Evolutionary conservation across 768 basidiomycete genomes (phyloP).

Genomic region (Tulasnella sp.): DNA sequence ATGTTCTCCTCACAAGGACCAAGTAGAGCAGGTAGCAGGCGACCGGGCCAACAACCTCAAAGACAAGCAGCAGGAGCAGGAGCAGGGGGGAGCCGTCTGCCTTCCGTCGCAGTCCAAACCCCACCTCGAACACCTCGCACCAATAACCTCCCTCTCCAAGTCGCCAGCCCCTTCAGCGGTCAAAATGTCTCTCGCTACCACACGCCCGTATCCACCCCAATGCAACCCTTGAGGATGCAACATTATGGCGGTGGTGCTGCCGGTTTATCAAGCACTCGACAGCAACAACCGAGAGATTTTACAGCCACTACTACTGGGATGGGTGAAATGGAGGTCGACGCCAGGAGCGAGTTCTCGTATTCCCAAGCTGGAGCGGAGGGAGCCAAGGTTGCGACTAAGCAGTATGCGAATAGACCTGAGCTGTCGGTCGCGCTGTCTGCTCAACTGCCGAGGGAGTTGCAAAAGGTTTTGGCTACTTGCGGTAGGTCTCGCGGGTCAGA

Average conservation of each 20-base stretch:
- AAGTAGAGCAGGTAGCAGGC: background rate
- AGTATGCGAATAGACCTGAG: constrained; percentile 17
- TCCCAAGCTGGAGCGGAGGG: background rate
- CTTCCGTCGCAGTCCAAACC: background rate
- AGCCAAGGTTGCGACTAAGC: background rate
- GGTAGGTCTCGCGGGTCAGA: background rate
- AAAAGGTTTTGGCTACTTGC: background rate
- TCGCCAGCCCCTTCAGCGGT: constrained; percentile 6
- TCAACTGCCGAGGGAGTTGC: constrained; percentile 15
- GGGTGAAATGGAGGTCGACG: constrained; percentile 1
- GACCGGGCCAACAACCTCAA: background rate
- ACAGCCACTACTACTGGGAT: background rate
- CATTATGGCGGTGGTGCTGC: background rate
- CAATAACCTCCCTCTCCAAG: background rate
- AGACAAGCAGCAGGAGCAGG: background rate
- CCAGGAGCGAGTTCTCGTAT: background rate
- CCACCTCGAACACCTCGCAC: constrained; percentile 12
- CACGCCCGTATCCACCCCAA: background rate
- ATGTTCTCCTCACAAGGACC: constrained; percentile 11
- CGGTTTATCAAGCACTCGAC: background rate
- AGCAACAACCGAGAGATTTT: background rate
- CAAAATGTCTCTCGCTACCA: background rate
- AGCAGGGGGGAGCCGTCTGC: background rate
- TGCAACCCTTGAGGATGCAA: background rate
- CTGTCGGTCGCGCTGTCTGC: constrained; percentile 17